A percentile compares a stretch with the other conserved stretches of the same genome.
These are phyloP conservation scores for Recurvomyces mirabilis DNA, from an alignment of 495 filamentous ascomycete genomes.

Conservation along the genomic window DNA sequence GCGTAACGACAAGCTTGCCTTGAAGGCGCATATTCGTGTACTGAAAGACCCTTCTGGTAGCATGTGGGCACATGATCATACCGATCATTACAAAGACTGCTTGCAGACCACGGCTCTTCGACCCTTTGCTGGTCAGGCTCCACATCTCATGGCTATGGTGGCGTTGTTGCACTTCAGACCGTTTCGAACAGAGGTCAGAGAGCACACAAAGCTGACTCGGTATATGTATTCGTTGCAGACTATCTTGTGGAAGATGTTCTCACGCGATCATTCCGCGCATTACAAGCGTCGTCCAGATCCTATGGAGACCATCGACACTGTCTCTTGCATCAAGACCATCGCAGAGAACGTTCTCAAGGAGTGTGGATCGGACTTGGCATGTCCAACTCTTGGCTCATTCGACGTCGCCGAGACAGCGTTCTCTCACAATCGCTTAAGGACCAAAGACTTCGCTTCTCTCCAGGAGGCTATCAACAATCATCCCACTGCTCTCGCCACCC, in stretches of 20 bases:
- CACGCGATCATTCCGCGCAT: conserved; percentile 6
- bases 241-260: conserved; percentile 15
- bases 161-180: conserved; percentile 50
- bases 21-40: conserved; percentile 53
- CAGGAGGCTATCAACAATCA: conserved; percentile 13
- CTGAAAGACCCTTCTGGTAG: conserved; percentile 50
- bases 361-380: background rate
- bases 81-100: conserved; percentile 31
- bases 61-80: conserved; percentile 47
- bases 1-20: conserved; percentile 51
- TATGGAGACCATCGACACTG: conserved; percentile 4
- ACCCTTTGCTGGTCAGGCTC: conserved; percentile 19
- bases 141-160: conserved; percentile 31
- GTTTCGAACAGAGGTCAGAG: conserved; percentile 45
- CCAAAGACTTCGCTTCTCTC: conserved; percentile 5
- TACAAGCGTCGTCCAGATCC: conserved; percentile 1
- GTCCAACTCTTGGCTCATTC: conserved; percentile 8
- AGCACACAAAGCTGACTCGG: conserved; percentile 8
- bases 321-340: conserved; percentile 4
- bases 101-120: conserved; percentile 49
- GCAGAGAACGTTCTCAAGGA: background rate
- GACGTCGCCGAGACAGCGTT: conserved; percentile 1
- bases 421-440: conserved; percentile 12
- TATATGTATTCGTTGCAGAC: conserved; percentile 10
- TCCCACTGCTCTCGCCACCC: conserved; percentile 9